These are phyloP conservation scores for Rosa chinensis DNA, from an alignment of 306 rosid species.

Conservation along the genomic window DNA sequence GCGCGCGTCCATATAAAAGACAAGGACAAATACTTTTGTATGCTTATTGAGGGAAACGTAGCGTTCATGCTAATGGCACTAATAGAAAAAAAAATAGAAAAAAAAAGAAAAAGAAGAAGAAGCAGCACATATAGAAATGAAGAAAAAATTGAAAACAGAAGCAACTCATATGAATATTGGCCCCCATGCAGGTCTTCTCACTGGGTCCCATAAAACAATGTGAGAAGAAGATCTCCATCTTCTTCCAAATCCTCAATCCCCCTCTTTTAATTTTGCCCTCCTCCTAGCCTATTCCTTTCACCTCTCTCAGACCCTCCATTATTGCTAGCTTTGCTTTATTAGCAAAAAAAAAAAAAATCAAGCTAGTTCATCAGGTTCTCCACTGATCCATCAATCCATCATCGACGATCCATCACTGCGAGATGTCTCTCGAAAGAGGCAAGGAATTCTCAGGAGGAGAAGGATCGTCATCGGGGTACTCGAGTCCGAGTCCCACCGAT, in stretches of 20 bases:
- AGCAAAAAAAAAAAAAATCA: slow-evolving; percentile 4
- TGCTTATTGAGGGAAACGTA: slow-evolving; percentile 21
- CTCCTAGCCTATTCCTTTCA: slow-evolving; percentile 61
- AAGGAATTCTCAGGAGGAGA: slow-evolving; percentile 58
- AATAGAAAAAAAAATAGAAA: not conserved
- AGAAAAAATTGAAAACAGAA: slow-evolving; percentile 49
- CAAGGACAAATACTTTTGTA: slow-evolving; percentile 46
- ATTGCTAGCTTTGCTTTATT: slow-evolving; percentile 24
- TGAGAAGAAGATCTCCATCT: slow-evolving; percentile 49
- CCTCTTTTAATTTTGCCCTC: slow-evolving; percentile 23
- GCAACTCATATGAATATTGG: slow-evolving; percentile 47
- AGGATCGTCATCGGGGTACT: slow-evolving; percentile 41
- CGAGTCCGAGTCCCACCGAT: not conserved
- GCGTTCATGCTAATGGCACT: slow-evolving; percentile 24
- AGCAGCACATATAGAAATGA: slow-evolving; percentile 25
- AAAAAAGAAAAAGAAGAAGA: slow-evolving; percentile 16
- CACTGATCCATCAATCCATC: not conserved
- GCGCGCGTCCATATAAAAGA: slow-evolving; percentile 13
- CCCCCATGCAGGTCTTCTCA: slow-evolving; percentile 79
- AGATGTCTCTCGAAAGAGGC: slow-evolving; percentile 54
- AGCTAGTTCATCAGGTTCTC: not conserved
- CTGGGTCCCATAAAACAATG: slow-evolving; percentile 45
- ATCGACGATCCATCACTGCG: not conserved
- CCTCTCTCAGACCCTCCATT: slow-evolving; percentile 37
- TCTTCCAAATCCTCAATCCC: slow-evolving; percentile 24